Evolutionary conservation across 2,329 filamentous ascomycete species (phyloP).

Genomic region (Sclerotinia trifoliorum): DNA sequence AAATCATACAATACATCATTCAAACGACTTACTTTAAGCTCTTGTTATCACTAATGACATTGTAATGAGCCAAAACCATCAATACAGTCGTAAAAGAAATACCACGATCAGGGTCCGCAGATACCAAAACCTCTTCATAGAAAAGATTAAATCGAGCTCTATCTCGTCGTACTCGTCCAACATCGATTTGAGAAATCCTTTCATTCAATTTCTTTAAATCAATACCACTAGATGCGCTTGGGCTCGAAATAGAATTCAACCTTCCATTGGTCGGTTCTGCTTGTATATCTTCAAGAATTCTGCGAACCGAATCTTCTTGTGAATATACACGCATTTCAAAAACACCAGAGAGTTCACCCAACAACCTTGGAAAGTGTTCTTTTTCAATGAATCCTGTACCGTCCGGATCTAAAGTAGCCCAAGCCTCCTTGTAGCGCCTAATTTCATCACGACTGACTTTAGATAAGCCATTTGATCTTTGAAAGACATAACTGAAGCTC

Average conservation of each 20-base stretch:
- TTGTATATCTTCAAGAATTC: constrained; percentile 81
- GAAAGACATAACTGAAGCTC: constrained; percentile 99
- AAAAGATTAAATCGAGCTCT: constrained; percentile 87
- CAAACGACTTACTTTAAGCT: constrained; percentile 65
- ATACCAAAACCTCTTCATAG: constrained; percentile 93
- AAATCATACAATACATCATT: background rate
- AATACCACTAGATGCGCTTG: constrained; percentile 55
- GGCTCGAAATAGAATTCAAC: constrained; percentile 52
- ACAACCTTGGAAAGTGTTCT: constrained; percentile 80
- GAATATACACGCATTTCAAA: constrained; percentile 98
- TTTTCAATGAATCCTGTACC: constrained; percentile 90
- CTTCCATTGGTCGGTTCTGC: constrained; percentile 41
- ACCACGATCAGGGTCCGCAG: constrained; percentile 82
- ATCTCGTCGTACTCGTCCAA: constrained; percentile 69
- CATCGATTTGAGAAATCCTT: constrained; percentile 70
- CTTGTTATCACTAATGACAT: constrained; percentile 97
- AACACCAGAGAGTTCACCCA: constrained; percentile 89
- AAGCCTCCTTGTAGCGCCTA: constrained; percentile 95
- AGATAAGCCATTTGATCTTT: constrained; percentile 88
- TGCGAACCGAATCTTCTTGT: constrained; percentile 80
- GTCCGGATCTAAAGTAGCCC: constrained; percentile 90
- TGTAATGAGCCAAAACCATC: constrained; percentile 97
- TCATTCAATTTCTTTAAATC: constrained; percentile 74
- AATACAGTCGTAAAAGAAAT: constrained; percentile 90
- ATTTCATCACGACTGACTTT: constrained; percentile 92